Percentiles rank a stretch among this genome's conserved stretches.
Evolutionary conservation across 75 land plant species (phyloP).

Genomic region (Picea glauca): DNA sequence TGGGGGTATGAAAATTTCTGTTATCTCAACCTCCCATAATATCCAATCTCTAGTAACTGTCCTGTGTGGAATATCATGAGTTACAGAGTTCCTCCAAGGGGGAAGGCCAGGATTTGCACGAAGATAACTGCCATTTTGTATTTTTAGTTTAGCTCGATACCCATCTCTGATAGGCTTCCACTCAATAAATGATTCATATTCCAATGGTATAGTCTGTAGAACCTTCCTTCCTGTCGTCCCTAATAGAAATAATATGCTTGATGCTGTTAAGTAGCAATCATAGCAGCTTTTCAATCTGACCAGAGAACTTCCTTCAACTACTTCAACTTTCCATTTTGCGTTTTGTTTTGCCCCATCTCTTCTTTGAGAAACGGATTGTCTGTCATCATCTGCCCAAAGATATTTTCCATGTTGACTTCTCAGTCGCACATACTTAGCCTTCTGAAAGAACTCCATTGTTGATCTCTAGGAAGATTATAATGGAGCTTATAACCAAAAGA

Average conservation of each 20-base stretch:
- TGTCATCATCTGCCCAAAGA: slow-evolving; percentile 54
- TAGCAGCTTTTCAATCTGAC: slow-evolving; percentile 63
- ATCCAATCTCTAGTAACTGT: slow-evolving; percentile 26
- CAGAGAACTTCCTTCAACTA: slow-evolving; percentile 15
- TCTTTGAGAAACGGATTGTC: slow-evolving; percentile 36
- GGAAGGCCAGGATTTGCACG: slow-evolving; percentile 62
- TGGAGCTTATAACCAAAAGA: too few relatives aligned
- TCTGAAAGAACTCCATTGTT: slow-evolving; percentile 38
- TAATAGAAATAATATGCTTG: slow-evolving; percentile 60
- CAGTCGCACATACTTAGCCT: slow-evolving; percentile 55
- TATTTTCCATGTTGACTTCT: slow-evolving; percentile 60
- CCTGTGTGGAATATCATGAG: slow-evolving; percentile 30
- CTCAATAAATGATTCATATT: slow-evolving; percentile 59
- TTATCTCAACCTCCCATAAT: slow-evolving; percentile 34
- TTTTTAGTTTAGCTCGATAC: slow-evolving; percentile 56
- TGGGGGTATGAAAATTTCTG: background rate
- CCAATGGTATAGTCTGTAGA: slow-evolving; percentile 39
- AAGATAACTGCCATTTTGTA: slow-evolving; percentile 56
- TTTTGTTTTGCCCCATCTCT: slow-evolving; percentile 11
- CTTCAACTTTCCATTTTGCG: slow-evolving; percentile 59
- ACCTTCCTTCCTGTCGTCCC: slow-evolving; percentile 88
- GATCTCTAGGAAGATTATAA: too few relatives aligned
- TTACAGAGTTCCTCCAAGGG: slow-evolving; percentile 41
- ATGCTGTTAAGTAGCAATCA: slow-evolving; percentile 61
- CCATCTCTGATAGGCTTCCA: slow-evolving; percentile 86